Evolutionary conservation across 2,329 filamentous ascomycete genomes (phyloP), one percentile per base, ranked within the genome.

Genomic region (Ophiocordyceps camponoti-saundersi): DNA sequence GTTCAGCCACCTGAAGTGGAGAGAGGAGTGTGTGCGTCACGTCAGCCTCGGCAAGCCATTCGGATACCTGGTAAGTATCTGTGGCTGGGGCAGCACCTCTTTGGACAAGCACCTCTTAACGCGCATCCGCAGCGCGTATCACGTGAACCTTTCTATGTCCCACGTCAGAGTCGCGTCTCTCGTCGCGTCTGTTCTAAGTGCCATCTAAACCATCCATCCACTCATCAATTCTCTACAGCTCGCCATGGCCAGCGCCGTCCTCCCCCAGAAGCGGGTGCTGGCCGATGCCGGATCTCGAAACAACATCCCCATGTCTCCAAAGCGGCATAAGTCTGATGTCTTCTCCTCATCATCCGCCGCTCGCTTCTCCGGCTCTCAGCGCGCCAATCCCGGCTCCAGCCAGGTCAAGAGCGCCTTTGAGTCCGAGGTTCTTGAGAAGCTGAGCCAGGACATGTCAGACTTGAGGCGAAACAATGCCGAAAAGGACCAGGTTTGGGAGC

Each of bases 331-430:
- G 65, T 72, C 94, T 49, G 85, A 92, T 41, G 62, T 72, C 6
- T 64, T 69, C 26, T 68, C 74, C 23, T 76, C 74, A 4, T 73
- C 73, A 2, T 75, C 72, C 16, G 66, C 70, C 13, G 67, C 70
- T 30, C 72, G 73, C 48, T 72, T 84, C 55, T 76, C 73, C 47
- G 74, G 77, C 47, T 80, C 81, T 3, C 75, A 82, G 53, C 75
- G 74, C 59, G 71, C 73, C 52, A 80, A 79, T 58, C 61, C 63
- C 29, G 72, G 76, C 51, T 90, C 84, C 1, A 89, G 76, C 55
- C 86, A 89, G 63, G 77, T 77, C 16, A 95, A 94, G 68, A 95
- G 88, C 61, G 77, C 83, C 47, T 98, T 98, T 61, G 92, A 96
- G 65, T 82, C 84, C 49, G 88, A 95, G 60, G 86, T 95, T 2